Base-by-base conservation (phyloP, 495 filamentous ascomycete genomes). In the Cercophora newfieldiana region DNA sequence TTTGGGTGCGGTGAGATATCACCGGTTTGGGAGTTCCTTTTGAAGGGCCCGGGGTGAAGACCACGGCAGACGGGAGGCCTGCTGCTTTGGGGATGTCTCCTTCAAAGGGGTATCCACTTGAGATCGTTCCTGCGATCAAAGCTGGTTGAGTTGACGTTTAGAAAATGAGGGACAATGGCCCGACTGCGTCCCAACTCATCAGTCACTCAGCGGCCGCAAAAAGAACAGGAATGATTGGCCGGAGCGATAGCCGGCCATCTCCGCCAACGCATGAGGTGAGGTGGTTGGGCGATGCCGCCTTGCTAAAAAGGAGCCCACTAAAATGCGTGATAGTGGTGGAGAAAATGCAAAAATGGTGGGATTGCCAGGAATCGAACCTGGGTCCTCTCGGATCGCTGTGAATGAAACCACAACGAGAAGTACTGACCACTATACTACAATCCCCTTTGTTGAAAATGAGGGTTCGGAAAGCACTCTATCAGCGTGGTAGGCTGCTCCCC, bases 331-430 rank as follows among this genome's bases (percentile, higher is more conserved):
- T 12, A 51, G 12, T 57, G 24, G 21, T 0, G 21, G 22, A 30
- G 21, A 31, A 63, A 63, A 63, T 19, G 47, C 21, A 25, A 61
- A 61, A 61, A 48, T 28, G 2, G 18, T 64, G 61, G 61, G 61
- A 64, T 64, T 56, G 53, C 61, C 61, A 64, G 61, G 61, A 64
- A 64, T 64, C 61, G 61, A 64, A 64, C 61, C 61, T 64, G 61
- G 53, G 49, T 64, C 50, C 29, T 56, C 50, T 56, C 49, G 61
- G 61, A 63, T 60, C 57, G 57, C 57, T 60, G 57, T 60, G 57
- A 44, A 37, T 31, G 21, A n/a, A n/a, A 33, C 59, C 59, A 61
- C 59, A 61, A 61, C 59, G 59, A 61, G 59, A 50, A 50, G 47
- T 61, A 61, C 59, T 61, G 47, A 61, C 59, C 59, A 61, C 59